Evolutionary conservation across 306 rosid species (phyloP), one percentile per base, ranked within the genome.

Genomic region (Bauhinia variegata): DNA sequence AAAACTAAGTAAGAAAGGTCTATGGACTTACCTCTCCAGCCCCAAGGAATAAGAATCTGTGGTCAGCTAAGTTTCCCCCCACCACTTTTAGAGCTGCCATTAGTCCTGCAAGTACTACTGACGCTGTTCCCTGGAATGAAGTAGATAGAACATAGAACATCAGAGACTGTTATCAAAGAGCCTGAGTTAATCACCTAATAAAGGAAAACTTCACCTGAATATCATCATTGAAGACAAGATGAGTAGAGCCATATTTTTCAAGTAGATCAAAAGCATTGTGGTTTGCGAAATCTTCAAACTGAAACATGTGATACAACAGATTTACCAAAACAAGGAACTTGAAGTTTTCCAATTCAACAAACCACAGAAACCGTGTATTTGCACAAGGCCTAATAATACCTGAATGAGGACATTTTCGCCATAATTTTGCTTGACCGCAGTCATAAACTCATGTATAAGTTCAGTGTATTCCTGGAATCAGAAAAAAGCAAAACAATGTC

Each of bases 201-300:
- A 32, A 52, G 7, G 34, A 47, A 36, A 36, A 55, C 31, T 60
- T 42, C 72, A 88, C 99, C 88, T 93, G 97, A 85, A 93, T 93
- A 58, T 93, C 99, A 50, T 90, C 99, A 15, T 95, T 90, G 32
- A 95, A 95, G 11, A 95, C 99, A 63, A 95, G 99, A 87, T 95
- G 99, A 0, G 97, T 85, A 73, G 96, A 60, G 16, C 92, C 82
- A 62, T 88, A 95, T 72, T 74, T 86, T 47, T 91, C 86, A 36
- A 90, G 97, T 63, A 95, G 91, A 81, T 85, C 95, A 54, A 95
- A 95, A 60, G 99, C 99, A 84, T 95, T 95, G 92, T 95, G 96
- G 81, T 95, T 95, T 28, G 99, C 99, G 5, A 95, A 95, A 80
- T 95, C 99, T 87, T 95, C 99, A 82, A 90, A 95, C 97, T 93